Percentiles rank a stretch among this genome's conserved stretches.
These are phyloP conservation scores for Neoconidiobolus thromboides DNA, from an alignment of 371 early-diverging fungal genomes.

Conservation along the genomic window DNA sequence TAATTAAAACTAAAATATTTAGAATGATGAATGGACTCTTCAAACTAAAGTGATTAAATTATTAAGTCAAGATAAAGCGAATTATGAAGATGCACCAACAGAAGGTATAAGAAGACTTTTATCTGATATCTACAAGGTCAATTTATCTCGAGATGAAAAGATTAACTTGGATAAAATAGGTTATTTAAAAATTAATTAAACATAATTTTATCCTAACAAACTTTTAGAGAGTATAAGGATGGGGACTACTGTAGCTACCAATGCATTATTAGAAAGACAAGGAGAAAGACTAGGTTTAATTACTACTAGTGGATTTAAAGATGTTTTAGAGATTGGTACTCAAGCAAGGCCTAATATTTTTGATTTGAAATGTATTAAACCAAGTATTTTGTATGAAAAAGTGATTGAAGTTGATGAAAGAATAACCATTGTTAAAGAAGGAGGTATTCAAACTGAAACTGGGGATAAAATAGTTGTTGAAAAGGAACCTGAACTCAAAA, in stretches of 20 bases:
- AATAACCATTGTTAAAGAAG: not conserved
- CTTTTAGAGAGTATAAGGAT: constrained; percentile 62
- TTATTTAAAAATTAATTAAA: constrained; percentile 11
- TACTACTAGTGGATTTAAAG: constrained; percentile 81
- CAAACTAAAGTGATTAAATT: constrained; percentile 52
- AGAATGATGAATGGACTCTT: constrained; percentile 17
- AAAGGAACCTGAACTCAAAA: constrained; percentile 31
- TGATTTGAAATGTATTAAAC: constrained; percentile 62
- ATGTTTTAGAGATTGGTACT: constrained; percentile 45
- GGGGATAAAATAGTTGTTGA: constrained; percentile 68
- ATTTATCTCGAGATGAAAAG: too few relatives aligned
- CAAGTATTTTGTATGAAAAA: constrained; percentile 63
- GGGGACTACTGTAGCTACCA: constrained; percentile 96
- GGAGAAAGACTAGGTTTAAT: constrained; percentile 75
- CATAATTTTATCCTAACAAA: not conserved
- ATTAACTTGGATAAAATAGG: constrained; percentile 53
- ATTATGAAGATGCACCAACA: constrained; percentile 84
- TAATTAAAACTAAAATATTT: constrained; percentile 11
- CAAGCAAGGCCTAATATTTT: constrained; percentile 89
- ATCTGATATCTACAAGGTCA: constrained; percentile 32
- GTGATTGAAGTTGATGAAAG: constrained; percentile 84
- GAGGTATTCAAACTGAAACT: constrained; percentile 34
- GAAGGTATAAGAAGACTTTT: constrained; percentile 85
- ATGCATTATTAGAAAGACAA: constrained; percentile 74
- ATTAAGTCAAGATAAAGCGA: constrained; percentile 74